Base-by-base conservation (phyloP, 2,329 filamentous ascomycete genomes). In the Exophiala mesophila region DNA sequence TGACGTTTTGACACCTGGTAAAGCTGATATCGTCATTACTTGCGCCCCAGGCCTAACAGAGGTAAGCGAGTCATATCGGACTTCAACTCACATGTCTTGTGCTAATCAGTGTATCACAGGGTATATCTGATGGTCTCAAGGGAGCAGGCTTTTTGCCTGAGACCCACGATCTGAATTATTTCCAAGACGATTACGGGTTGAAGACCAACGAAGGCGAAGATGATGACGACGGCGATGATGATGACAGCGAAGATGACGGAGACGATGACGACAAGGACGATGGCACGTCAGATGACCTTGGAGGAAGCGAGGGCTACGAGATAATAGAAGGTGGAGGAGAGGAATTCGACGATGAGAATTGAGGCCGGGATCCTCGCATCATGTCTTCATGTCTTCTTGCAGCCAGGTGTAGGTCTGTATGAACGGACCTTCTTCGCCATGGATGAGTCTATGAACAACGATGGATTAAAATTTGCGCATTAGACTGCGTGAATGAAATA, bases 101-200 rank as follows among this genome's bases (percentile, higher is more conserved):
- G 23, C 54, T 53, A 44, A 44, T 45, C 46, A 36, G 52, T 24
- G 29, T 41, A 13, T 37, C 45, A 30, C 55, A 94, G 88, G 76
- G 76, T 46, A 79, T 95, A 55, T 78, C 83, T 56, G 81, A 81
- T 53, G 81, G 83, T 2, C 86, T 97, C 56, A 74, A 79, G 53
- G 71, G 69, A 1, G 81, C 80, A 43, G 88, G 88, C 0, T 98
- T 94, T 70, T 82, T 82, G 61, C 83, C 84, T 0, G 76, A 86
- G 59, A 74, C 85, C 28, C 82, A 82, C 59, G 73, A 82, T 19
- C 72, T 97, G 36, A 79, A 81, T 30, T 76, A 85, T 56, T 97
- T 94, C 63, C 80, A 94, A 62, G 87, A 96, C 51, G 86, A 88
- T 57, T 97, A 97, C 60, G 90, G 90, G 1, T 67, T 96, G 34